Conservation (phyloP, 805 yeast genomes). For the Starmera caribaea region DNA sequence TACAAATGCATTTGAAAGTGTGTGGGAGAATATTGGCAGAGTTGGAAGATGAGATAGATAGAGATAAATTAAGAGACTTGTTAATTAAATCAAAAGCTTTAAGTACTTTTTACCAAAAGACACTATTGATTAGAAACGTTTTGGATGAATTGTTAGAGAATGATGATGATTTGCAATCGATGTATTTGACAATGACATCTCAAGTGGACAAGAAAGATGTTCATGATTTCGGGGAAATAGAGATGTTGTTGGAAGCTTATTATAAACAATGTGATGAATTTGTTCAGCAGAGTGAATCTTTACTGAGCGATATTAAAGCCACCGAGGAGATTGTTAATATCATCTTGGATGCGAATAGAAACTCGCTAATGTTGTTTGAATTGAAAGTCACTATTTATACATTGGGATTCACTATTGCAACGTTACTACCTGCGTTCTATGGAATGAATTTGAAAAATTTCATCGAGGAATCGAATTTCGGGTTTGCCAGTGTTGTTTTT, state of each 20-base stretch:
- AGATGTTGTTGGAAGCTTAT: slow-evolving; percentile 80
- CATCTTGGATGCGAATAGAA: slow-evolving; percentile 84
- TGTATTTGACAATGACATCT: slow-evolving; percentile 54
- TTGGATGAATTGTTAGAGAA: slow-evolving; percentile 77
- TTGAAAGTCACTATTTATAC: slow-evolving; percentile 77
- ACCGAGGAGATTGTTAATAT: slow-evolving; percentile 92
- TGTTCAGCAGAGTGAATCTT: slow-evolving; percentile 81
- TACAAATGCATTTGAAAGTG: slow-evolving; percentile 42
- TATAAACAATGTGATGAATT: slow-evolving; percentile 89
- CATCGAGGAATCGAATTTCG: slow-evolving; percentile 56
- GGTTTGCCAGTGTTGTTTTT: slow-evolving; percentile 49
- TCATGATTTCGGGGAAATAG: slow-evolving; percentile 59
- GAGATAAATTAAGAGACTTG: slow-evolving; percentile 64
- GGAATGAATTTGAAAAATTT: slow-evolving; percentile 81
- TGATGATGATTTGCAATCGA: slow-evolving; percentile 74
- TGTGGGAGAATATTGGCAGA: slow-evolving; percentile 61
- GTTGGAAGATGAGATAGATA: slow-evolving; percentile 70
- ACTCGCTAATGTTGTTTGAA: slow-evolving; percentile 80
- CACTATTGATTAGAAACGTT: slow-evolving; percentile 67
- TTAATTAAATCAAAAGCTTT: slow-evolving; percentile 65
- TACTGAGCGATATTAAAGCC: slow-evolving; percentile 74
- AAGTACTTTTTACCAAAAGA: slow-evolving; percentile 65
- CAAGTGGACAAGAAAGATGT: slow-evolving; percentile 9
- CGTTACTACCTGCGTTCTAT: slow-evolving; percentile 77
- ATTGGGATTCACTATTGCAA: slow-evolving; percentile 76